Conservation (phyloP, 2,329 filamentous ascomycete genomes). For the Cordyceps pruinosa region DNA sequence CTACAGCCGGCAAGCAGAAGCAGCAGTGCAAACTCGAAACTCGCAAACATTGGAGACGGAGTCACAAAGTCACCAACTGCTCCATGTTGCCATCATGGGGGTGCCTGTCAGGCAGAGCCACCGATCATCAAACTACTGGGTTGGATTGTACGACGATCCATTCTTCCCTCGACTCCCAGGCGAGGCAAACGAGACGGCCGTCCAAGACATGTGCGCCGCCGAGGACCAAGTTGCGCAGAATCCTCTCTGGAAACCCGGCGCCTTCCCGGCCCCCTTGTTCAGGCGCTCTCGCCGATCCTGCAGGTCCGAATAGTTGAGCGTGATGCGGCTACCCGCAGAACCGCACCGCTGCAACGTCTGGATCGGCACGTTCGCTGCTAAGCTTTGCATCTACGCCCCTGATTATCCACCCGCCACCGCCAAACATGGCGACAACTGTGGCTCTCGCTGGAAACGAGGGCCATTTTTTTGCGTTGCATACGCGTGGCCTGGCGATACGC, state of each 20-base stretch:
- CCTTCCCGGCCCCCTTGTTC: not conserved
- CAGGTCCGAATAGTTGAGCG: not conserved
- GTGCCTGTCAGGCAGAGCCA: not conserved
- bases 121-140: not conserved
- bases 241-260: no score
- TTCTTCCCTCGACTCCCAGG: not conserved
- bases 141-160: not conserved
- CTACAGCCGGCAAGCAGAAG: constrained; percentile 11
- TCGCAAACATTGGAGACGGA: constrained; percentile 7
- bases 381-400: not conserved
- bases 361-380: not conserved
- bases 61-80: not conserved
- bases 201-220: not conserved
- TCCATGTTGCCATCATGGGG: not conserved
- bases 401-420: not conserved
- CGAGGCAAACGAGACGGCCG: not conserved
- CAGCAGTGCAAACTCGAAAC: constrained; percentile 8
- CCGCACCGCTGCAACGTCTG: not conserved
- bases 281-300: not conserved
- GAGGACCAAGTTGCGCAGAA: no score
- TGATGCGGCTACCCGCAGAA: not conserved
- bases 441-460: not conserved
- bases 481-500: not conserved
- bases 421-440: not conserved
- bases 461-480: not conserved